Evolutionary conservation across 2,329 filamentous ascomycete genomes (phyloP), one percentile per base, ranked within the genome.

Genomic region (Botryosphaeria dothidea): DNA sequence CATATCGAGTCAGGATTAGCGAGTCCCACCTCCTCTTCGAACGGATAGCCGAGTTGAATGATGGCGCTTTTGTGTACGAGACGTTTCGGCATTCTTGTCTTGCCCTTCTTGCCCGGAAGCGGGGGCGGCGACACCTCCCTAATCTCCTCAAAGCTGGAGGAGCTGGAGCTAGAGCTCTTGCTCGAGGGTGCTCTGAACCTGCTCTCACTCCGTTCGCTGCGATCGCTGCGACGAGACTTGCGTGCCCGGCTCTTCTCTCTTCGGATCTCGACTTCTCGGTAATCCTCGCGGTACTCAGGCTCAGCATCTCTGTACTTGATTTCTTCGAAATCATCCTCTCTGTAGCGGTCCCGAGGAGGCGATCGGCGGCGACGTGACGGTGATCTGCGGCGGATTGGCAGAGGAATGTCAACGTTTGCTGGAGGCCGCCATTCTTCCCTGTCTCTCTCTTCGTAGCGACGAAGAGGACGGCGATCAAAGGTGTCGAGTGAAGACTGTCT

Each of bases 401-500:
- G 84, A 19, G 90, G 90, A 46, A 92, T 85, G 9, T 89, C 88
- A 31, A 91, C 87, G n/a, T 89, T 87, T 46, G 84, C 83, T 66
- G 87, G 86, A n/a, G 86, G 82, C n/a, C 84, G 83, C 69, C 88
- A 88, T 51, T 86, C 84, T 60, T 88, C 86, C 21, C 84, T 78
- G 36, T 89, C 83, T 62, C 84, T 77, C 41, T 89, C 83, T 62
- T 82, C 82, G 67, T 84, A 84, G 49, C 85, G 83, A 34, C 84
- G 82, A 63, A 83, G 71, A 1, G 91, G 90, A 29, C 88, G 88
- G 56, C 93, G 88, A 77, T 97, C 93, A 74, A 92, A 97, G 0
- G 91, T 96, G 76, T 97, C 93, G 43, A 97, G 83, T 61, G 92
- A 96, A 15, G 92, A 96, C 76, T 96, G 93, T 48, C 93, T 87